Conservation (phyloP, 768 basidiomycete genomes). For the Rhodotorula taiwanensis region DNA sequence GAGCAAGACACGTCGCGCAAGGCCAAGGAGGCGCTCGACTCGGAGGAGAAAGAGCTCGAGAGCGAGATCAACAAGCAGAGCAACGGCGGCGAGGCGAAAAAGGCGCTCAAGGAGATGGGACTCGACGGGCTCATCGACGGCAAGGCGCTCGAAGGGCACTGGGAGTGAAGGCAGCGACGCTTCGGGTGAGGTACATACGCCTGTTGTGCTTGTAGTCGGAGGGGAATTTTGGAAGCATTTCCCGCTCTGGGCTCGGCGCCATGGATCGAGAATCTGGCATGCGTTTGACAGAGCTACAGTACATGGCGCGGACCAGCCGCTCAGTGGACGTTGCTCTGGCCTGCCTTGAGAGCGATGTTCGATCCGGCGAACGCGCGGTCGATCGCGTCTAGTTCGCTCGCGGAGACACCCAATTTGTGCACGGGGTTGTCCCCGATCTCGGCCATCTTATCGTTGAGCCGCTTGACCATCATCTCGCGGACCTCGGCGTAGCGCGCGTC, state of each 20-base stretch:
- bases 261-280: too few relatives aligned
- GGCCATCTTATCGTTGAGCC: conserved; percentile 36
- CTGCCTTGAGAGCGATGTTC: not conserved
- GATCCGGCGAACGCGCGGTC: not conserved
- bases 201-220: not conserved
- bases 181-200: not conserved
- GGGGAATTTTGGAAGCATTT: too few relatives aligned
- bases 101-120: conserved; percentile 47
- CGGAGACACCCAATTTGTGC: conserved; percentile 16
- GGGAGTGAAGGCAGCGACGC: conserved; percentile 47
- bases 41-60: conserved; percentile 24
- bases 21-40: conserved; percentile 25
- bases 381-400: not conserved
- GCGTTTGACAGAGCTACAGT: too few relatives aligned
- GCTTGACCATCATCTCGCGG: conserved; percentile 29
- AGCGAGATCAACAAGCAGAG: conserved; percentile 46
- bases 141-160: conserved; percentile 53
- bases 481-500: conserved; percentile 14
- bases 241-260: too few relatives aligned
- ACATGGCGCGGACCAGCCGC: too few relatives aligned
- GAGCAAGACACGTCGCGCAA: conserved; percentile 51
- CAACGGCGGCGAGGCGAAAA: conserved; percentile 37
- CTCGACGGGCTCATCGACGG: conserved; percentile 52
- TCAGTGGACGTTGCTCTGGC: not conserved
- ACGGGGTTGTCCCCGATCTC: conserved; percentile 36